phyloP scores from a whole-genome alignment of 257 asterid genomes.

The Nicotiana obtusifolia region DNA sequence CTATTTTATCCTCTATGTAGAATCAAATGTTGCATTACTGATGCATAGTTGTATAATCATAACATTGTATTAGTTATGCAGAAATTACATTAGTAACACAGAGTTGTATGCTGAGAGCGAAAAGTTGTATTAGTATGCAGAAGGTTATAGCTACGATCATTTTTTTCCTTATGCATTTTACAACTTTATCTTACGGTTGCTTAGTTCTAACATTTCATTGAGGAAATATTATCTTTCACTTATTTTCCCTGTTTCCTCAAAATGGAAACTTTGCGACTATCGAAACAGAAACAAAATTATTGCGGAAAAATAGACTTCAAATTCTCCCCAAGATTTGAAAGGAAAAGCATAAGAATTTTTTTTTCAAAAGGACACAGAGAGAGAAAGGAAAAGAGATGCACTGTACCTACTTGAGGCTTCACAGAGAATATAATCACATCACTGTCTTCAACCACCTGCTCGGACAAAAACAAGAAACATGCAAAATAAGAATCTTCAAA shows the following conservation, averaged over 20 bases:
- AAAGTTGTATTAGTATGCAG: background rate
- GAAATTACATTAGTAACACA: too few species aligned
- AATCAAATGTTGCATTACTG: too few species aligned
- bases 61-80: too few species aligned
- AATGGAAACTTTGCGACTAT: background rate
- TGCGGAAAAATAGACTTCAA: background rate
- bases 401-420: conserved; percentile 89
- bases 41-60: too few species aligned
- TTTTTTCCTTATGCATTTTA: background rate
- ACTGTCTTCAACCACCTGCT: conserved; percentile 82
- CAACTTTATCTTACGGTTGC: background rate
- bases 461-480: conserved; percentile 16
- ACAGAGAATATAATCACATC: conserved; percentile 84
- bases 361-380: background rate
- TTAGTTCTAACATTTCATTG: background rate
- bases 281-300: background rate
- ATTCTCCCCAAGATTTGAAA: background rate
- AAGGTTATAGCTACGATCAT: background rate
- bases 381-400: background rate
- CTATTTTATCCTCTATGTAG: too few species aligned
- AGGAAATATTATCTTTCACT: background rate
- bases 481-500: background rate
- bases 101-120: background rate
- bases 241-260: background rate
- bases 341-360: background rate